A percentile compares a stretch with the other conserved stretches of the same genome.
Evolutionary conservation across 208 protist genomes (phyloP).

Genomic region (Leishmania arabica): DNA sequence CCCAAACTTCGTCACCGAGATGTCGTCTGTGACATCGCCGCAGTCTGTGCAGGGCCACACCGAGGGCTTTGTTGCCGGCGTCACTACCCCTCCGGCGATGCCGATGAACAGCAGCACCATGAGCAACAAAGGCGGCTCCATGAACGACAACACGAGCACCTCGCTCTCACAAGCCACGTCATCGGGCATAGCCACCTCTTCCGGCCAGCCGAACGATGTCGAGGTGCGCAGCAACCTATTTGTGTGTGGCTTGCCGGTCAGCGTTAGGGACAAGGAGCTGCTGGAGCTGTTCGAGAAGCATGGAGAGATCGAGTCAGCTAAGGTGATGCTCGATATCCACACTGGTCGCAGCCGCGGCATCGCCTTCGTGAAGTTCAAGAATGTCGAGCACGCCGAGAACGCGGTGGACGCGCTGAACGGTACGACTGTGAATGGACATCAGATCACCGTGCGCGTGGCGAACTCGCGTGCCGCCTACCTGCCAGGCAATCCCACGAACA

Average conservation of each 20-base stretch:
- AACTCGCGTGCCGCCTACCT: slow-evolving; percentile 71
- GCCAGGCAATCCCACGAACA: slow-evolving; percentile 71
- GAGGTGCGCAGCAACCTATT: slow-evolving; percentile 78
- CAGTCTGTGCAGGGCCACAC: background rate
- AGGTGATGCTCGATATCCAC: slow-evolving; percentile 88
- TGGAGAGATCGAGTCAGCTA: slow-evolving; percentile 68
- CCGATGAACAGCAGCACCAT: background rate
- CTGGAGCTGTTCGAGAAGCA: slow-evolving; percentile 45
- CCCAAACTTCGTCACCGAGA: slow-evolving; percentile 16
- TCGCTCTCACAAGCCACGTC: slow-evolving; percentile 1
- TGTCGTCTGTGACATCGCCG: slow-evolving; percentile 1
- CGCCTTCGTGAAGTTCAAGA: slow-evolving; percentile 77
- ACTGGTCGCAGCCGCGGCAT: slow-evolving; percentile 71
- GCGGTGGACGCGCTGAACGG: slow-evolving; percentile 56
- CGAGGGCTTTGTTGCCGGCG: background rate
- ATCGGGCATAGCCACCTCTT: background rate
- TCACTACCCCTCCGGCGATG: slow-evolving; percentile 3
- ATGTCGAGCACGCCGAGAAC: slow-evolving; percentile 39
- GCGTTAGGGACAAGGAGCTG: slow-evolving; percentile 51
- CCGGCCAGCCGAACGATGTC: slow-evolving; percentile 28
- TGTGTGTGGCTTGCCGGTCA: slow-evolving; percentile 54
- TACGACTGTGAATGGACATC: slow-evolving; percentile 29
- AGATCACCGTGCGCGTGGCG: slow-evolving; percentile 60
- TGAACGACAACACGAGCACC: background rate
- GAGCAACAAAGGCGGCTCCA: background rate